These are phyloP conservation scores for Boletus rubropictus DNA, from an alignment of 768 basidiomycete species.

Conservation along the genomic window DNA sequence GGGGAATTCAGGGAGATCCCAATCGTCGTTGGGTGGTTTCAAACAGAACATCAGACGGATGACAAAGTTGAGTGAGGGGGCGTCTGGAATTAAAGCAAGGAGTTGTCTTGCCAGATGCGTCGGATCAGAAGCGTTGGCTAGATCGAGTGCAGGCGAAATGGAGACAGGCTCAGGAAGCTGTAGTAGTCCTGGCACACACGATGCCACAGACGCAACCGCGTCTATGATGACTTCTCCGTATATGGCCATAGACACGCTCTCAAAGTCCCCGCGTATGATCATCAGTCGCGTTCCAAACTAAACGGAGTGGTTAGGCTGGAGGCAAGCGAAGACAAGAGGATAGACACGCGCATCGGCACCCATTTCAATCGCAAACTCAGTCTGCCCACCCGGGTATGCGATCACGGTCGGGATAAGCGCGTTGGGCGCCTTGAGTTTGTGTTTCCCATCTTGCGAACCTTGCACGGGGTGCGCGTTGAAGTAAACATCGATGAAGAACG, in stretches of 20 bases:
- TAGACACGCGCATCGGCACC: constrained; percentile 50
- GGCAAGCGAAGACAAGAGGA: not conserved
- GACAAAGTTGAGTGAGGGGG: constrained; percentile 59
- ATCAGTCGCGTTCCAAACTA: constrained; percentile 74
- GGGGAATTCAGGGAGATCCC: constrained; percentile 71
- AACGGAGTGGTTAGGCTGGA: constrained; percentile 3
- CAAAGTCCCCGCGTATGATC: constrained; percentile 74
- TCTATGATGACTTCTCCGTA: constrained; percentile 54
- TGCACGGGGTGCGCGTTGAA: constrained; percentile 63
- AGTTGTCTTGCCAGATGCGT: constrained; percentile 56
- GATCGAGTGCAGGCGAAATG: constrained; percentile 52
- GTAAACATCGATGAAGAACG: constrained; percentile 70
- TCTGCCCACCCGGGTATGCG: constrained; percentile 63
- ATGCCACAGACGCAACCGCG: constrained; percentile 26
- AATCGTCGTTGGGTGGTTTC: constrained; percentile 74
- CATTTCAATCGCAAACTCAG: constrained; percentile 67
- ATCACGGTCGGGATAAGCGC: constrained; percentile 66
- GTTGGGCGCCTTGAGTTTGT: constrained; percentile 62
- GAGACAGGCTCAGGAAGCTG: constrained; percentile 32
- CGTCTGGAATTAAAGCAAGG: constrained; percentile 52
- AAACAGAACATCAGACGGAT: constrained; percentile 74
- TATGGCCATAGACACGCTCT: constrained; percentile 40
- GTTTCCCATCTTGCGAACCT: constrained; percentile 40
- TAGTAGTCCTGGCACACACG: constrained; percentile 40
- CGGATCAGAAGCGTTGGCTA: constrained; percentile 55